Evolutionary conservation across 768 basidiomycete species (phyloP), one percentile per base, ranked within the genome.

Genomic region (Clitopilus passeckerianus): DNA sequence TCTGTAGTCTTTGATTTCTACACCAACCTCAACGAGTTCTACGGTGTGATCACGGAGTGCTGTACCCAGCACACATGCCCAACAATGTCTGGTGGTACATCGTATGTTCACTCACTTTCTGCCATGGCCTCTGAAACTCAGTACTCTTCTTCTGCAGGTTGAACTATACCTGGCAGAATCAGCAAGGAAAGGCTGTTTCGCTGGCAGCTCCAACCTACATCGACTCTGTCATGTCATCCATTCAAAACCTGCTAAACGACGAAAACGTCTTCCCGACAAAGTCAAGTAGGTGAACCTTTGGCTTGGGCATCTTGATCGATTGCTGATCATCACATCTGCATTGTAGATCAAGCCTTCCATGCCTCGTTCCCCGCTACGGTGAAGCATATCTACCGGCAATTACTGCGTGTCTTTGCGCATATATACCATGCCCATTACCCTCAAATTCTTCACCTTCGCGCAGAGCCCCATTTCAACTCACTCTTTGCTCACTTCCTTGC

Each of bases 401-500:
- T 98, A 34, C 84, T 98, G 58, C 91, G 96, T 53, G 91, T 98
- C 64, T 98, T 98, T 69, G 95, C 96, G 9, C 96, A 98, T 77
- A 85, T 98, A 66, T 98, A 98, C 71, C 90, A 98, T 70, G 91
- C 93, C 8, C 96, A 98, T 69, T 98, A 95, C 70, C 79, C 81
- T 1, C 87, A 91, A 65, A 90, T 98, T 68, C 84, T 98, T 22
- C 94, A 98, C 68, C 84, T 98, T 23, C 91, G 93, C 41, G 87
- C 90, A 9, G 96, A 98, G 69, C 92, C 92, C 0, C 95, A 96
- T 71, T 95, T 96, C 77, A 96, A 96, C 72, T 96, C 94, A 3
- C 86, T 98, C 35, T 98, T 98, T 72, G 96, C 96, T 0, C 96
- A 98, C 74, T 99, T 97, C 76, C 79, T 98, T 55, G 94, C 95